phyloP scores from a whole-genome alignment of 192 early-diverging fungal genomes.

The Chytriomyces hyalinus region DNA sequence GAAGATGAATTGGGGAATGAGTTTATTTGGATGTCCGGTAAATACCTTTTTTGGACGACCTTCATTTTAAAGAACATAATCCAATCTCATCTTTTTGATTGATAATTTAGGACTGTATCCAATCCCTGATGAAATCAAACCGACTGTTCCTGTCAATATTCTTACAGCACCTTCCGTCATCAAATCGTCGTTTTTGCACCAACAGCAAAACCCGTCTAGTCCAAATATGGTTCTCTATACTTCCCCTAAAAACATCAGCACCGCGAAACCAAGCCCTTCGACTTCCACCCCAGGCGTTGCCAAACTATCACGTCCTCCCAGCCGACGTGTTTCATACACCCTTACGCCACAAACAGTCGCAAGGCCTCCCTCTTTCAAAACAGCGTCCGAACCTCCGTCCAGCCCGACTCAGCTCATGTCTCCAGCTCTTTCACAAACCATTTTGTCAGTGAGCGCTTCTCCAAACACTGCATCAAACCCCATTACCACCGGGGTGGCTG shows the following conservation, averaged over 20 bases:
- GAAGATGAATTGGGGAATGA: background rate
- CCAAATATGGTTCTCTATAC: constrained; percentile 2
- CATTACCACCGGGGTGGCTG: constrained; percentile 7
- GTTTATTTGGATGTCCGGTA: constrained; percentile 31
- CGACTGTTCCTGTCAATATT: background rate
- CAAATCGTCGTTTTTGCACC: no score
- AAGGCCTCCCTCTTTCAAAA: background rate
- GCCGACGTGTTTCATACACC: constrained; percentile 23
- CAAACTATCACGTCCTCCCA: constrained; percentile 3
- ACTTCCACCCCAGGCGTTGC: background rate
- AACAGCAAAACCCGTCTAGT: no score
- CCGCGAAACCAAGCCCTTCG: background rate
- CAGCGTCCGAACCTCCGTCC: background rate
- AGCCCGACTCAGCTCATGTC: background rate
- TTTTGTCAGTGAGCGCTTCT: background rate
- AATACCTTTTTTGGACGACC: background rate
- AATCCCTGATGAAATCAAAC: background rate
- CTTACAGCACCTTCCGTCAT: background rate
- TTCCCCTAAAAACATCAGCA: constrained; percentile 18
- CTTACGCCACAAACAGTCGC: background rate
- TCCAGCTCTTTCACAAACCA: background rate
- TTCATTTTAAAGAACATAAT: no score
- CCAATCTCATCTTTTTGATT: no score
- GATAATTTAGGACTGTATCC: constrained; percentile 12
- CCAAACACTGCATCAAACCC: background rate